Percentiles rank a stretch among this genome's conserved stretches.
phyloP scores from a whole-genome alignment of 2,329 filamentous ascomycete species.

The Tricladium varicosporioides region DNA sequence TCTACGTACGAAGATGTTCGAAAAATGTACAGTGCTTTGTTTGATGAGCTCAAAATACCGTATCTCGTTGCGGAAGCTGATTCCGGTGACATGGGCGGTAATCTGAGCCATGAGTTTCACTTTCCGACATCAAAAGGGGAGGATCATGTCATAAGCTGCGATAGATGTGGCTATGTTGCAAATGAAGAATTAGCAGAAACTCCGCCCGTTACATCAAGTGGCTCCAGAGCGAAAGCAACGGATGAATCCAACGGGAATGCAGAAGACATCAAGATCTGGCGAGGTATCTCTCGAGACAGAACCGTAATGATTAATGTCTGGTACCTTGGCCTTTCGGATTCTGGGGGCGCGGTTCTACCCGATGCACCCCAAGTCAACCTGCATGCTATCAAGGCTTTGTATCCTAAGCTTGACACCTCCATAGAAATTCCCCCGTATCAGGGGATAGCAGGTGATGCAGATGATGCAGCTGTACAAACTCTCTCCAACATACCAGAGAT shows the following conservation, averaged over 20 bases:
- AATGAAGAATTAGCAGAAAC: conserved; percentile 79
- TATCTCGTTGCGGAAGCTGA: conserved; percentile 85
- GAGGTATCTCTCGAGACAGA: conserved; percentile 65
- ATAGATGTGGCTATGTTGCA: conserved; percentile 69
- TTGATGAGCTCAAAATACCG: conserved; percentile 78
- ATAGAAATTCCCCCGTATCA: conserved; percentile 44
- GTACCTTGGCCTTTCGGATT: conserved; percentile 29
- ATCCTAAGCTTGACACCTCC: conserved; percentile 68
- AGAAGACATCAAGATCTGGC: conserved; percentile 46
- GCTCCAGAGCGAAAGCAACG: neutral
- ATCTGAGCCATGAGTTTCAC: conserved; percentile 92
- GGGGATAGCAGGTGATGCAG: neutral
- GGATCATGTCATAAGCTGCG: conserved; percentile 78
- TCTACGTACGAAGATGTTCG: conserved; percentile 76
- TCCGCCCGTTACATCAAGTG: neutral
- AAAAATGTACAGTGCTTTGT: conserved; percentile 70
- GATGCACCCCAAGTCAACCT: conserved; percentile 46
- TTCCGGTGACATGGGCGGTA: conserved; percentile 94
- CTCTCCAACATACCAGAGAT: neutral
- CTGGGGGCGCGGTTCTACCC: neutral
- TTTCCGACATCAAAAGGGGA: conserved; percentile 78
- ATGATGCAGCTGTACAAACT: neutral
- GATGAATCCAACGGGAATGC: neutral
- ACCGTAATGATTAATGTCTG: conserved; percentile 68
- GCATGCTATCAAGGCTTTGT: conserved; percentile 63